phyloP scores from a whole-genome alignment of 2,329 filamentous ascomycete genomes.

The Nemania abortiva region DNA sequence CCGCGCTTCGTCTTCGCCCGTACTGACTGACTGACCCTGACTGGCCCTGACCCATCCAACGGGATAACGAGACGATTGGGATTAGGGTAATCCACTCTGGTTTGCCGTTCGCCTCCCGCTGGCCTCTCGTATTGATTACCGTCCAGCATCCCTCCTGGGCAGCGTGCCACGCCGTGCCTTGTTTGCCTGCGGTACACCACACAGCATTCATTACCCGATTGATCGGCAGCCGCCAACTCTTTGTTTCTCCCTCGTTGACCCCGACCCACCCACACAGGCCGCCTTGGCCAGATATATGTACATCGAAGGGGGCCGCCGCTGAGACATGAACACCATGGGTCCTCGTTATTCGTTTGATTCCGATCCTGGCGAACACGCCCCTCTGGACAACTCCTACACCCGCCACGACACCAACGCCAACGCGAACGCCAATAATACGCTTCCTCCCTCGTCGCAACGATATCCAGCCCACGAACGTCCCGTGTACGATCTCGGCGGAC shows the following conservation, averaged over 20 bases:
- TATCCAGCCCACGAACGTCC: conserved; percentile 9
- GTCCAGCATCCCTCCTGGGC: background rate
- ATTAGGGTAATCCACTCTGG: conserved; percentile 11
- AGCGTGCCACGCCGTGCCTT: background rate
- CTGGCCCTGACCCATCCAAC: background rate
- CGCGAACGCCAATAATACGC: too few relatives aligned
- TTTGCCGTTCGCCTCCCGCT: conserved; percentile 22
- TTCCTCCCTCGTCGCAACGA: conserved; percentile 35
- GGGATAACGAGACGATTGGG: conserved; percentile 19
- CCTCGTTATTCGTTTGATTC: conserved; percentile 50
- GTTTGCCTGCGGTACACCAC: background rate
- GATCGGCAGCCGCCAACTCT: conserved; percentile 16
- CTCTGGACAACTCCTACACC: conserved; percentile 45
- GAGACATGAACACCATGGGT: conserved; percentile 45
- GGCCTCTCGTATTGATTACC: conserved; percentile 30
- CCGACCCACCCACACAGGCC: conserved; percentile 16
- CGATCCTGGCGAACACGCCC: conserved; percentile 48
- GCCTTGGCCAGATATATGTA: conserved; percentile 16
- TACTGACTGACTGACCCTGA: background rate
- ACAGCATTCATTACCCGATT: conserved; percentile 13
- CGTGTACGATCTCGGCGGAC: conserved; percentile 18
- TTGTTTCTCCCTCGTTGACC: conserved; percentile 31
- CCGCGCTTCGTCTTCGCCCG: background rate
- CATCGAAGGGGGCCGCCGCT: conserved; percentile 11
- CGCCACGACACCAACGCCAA: conserved; percentile 16